Percentiles rank a stretch among this genome's conserved stretches.
These are phyloP conservation scores for Trichaptum fuscoviolaceum DNA, from an alignment of 768 basidiomycete genomes.

Conservation along the genomic window DNA sequence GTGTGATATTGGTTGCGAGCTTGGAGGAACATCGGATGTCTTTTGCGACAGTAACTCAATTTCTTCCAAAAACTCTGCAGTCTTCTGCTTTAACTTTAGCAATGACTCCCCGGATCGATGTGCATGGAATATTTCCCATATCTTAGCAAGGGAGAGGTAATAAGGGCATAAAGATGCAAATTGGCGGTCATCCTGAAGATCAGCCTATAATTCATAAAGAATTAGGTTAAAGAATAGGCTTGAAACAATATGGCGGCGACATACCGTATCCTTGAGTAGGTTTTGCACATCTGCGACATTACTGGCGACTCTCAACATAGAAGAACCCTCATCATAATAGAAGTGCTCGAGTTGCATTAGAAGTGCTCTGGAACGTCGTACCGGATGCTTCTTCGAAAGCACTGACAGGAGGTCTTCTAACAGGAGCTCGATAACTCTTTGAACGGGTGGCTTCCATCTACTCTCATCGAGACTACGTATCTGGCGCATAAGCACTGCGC, in stretches of 20 bases:
- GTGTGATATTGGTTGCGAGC: not conserved
- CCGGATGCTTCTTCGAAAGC: constrained; percentile 48
- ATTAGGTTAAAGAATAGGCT: not conserved
- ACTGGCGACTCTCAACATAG: not conserved
- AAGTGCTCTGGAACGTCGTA: constrained; percentile 54
- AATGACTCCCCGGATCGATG: not conserved
- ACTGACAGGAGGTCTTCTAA: constrained; percentile 44
- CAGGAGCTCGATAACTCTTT: constrained; percentile 33
- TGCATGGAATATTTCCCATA: not conserved
- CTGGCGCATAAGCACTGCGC: constrained; percentile 60
- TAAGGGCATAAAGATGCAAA: not conserved
- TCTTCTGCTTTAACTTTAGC: not conserved
- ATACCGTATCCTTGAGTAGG: not conserved
- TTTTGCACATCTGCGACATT: not conserved
- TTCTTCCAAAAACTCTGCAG: not conserved
- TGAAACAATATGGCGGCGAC: not conserved
- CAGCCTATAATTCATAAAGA: not conserved
- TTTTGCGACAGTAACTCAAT: not conserved
- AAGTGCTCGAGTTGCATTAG: constrained; percentile 48
- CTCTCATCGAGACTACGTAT: constrained; percentile 47
- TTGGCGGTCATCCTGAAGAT: not conserved
- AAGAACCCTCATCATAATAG: constrained; percentile 28
- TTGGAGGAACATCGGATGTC: not conserved
- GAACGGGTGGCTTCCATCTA: constrained; percentile 53
- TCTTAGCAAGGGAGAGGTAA: not conserved